phyloP scores from a whole-genome alignment of 768 basidiomycete species.

The Mycena maculata region DNA sequence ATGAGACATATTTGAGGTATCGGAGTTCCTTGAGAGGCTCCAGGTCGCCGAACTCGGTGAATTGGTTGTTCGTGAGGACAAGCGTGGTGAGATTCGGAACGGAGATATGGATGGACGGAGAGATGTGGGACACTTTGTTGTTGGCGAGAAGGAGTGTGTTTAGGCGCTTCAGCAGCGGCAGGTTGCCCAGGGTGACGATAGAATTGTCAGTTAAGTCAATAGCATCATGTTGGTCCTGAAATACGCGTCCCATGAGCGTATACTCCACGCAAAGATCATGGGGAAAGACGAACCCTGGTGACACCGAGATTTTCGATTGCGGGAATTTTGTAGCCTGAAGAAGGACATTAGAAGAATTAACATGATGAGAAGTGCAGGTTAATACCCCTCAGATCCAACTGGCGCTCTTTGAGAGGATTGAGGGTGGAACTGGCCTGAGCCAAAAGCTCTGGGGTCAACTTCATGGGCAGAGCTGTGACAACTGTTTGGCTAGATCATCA shows the following conservation, averaged over 20 bases:
- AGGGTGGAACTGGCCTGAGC: conserved; percentile 82
- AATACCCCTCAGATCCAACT: conserved; percentile 90
- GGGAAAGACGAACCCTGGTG: conserved; percentile 75
- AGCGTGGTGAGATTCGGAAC: conserved; percentile 87
- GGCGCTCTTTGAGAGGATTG: conserved; percentile 88
- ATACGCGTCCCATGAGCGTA: conserved; percentile 33
- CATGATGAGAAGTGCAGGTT: conserved; percentile 24
- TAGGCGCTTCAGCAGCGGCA: conserved; percentile 88
- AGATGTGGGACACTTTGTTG: conserved; percentile 88
- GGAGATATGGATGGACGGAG: conserved; percentile 83
- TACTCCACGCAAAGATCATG: conserved; percentile 28
- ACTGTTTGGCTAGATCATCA: conserved; percentile 15
- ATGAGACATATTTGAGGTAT: conserved; percentile 77
- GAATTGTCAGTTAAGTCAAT: conserved; percentile 96
- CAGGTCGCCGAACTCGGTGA: conserved; percentile 85
- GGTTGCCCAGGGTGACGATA: conserved; percentile 82
- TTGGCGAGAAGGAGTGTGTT: conserved; percentile 88
- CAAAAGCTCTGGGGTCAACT: conserved; percentile 94
- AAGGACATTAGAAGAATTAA: conserved; percentile 38
- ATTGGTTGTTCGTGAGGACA: conserved; percentile 85
- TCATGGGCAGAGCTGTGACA: conserved; percentile 62
- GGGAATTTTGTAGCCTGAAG: conserved; percentile 90
- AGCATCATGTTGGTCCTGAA: conserved; percentile 91
- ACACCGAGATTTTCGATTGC: conserved; percentile 97
- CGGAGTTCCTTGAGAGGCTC: conserved; percentile 84